Evolutionary conservation across 2,329 filamentous ascomycete genomes (phyloP), one percentile per base, ranked within the genome.

Genomic region (Sporothrix brasiliensis): DNA sequence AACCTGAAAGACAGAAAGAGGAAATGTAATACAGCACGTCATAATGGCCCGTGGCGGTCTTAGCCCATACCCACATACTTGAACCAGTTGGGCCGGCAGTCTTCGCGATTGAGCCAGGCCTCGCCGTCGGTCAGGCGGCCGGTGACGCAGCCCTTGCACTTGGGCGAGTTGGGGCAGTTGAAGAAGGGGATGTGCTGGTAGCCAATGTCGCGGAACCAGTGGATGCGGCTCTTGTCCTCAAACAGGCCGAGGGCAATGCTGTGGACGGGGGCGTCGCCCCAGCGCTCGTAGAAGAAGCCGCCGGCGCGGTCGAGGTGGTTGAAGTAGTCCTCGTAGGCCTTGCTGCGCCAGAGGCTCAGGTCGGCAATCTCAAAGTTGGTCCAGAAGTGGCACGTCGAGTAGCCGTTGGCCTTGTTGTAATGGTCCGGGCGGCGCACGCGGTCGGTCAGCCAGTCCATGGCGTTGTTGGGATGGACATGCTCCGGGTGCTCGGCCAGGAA

Each of bases 381-480:
- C 95, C 95, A 99, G 84, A 99, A 99, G 80, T 99, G 95, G 79
- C 95, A 99, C 2, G 95, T 98, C 47, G 93, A 97, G 83, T 97
- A 99, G 47, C 95, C 95, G 76, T 97, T 91, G 7, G 94, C 94
- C 73, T 90, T 88, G 69, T 85, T 79, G 77, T 93, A 92, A 79
- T 97, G 91, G 16, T 92, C 88, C 0, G 94, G 94, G 65, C 95
- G 87, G 63, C 89, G 86, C 70, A 85, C 80, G 73, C 87, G 88
- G 79, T 99, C 95, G 1, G 90, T 92, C 73, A 99, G 80, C 94
- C 94, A 99, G 47, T 87, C 85, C 81, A 94, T 87, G 71, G 95
- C 94, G 78, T 93, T 97, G 80, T 96, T 93, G 69, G 90, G 83
- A 76, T 94, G 88, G 49, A 97, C 78, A 77, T 96, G 91, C 68